Evolutionary conservation across 306 rosid genomes (phyloP), one percentile per base, ranked within the genome.

Genomic region (Ochetophila trinervis): DNA sequence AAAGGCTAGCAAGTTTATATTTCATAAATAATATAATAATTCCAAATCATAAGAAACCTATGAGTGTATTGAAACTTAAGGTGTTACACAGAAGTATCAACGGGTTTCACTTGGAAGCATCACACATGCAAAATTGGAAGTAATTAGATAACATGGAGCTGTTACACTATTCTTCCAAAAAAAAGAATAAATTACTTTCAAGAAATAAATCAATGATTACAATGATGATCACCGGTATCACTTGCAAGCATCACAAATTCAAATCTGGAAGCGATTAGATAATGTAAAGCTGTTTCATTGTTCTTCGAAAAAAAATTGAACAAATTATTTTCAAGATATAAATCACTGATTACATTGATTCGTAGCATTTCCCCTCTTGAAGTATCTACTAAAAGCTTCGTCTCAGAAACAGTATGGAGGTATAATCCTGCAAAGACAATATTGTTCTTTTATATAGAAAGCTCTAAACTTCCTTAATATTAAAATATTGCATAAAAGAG

Each of bases 381-480:
- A 70, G 91, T 85, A 74, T 91, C 97, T 70, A 91, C 97, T 35
- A 82, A 68, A 75, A 91, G 96, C 82, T 80, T 83, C 24, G 91
- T 80, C 86, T 91, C 97, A 0, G 87, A 83, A 49, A 80, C 91
- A 51, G 90, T 80, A 61, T 86, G 82, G 68, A 91, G 75, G 83
- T 69, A 91, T 59, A 78, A 69, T 24, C 83, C 97, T 91, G 88
- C 76, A 79, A 60, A 63, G 55, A 74, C 70, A 66, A 45, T 51
- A 15, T 5, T 6, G 20, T 4, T 7, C 69, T 79, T 19, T 56
- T 57, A 65, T 44, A 37, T 27, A 66, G 53, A 20, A 40, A 40
- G 8, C 45, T 27, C 32, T 40, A 10, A 40, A 12, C 10, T 8
- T 40, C 8, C 1, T 10, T 40, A 40, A 40, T 40, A 9, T 3